Percentiles rank a stretch among this genome's conserved stretches.
These are phyloP conservation scores for Dichotomopilus funicola DNA, from an alignment of 2,329 filamentous ascomycete genomes.

Conservation along the genomic window DNA sequence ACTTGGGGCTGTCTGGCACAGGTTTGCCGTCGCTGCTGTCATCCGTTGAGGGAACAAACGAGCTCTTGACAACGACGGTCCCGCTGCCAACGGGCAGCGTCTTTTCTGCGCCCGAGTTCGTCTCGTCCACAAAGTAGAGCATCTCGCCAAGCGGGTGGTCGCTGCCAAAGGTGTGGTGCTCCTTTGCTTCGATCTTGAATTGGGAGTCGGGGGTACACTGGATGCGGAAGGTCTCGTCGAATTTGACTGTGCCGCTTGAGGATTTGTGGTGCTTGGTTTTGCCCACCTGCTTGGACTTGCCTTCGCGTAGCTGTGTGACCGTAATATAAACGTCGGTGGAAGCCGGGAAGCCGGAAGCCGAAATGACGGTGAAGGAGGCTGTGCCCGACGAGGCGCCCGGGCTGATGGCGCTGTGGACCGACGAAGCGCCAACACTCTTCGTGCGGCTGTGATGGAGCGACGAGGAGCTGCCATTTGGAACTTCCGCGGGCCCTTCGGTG, in stretches of 20 bases:
- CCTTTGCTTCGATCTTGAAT: constrained; percentile 81
- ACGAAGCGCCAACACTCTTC: constrained; percentile 58
- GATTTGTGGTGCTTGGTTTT: constrained; percentile 91
- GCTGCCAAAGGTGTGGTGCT: constrained; percentile 76
- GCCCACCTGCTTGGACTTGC: constrained; percentile 72
- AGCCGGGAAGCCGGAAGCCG: constrained; percentile 69
- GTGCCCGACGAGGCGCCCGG: constrained; percentile 55
- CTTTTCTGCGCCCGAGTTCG: constrained; percentile 61
- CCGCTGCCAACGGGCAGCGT: constrained; percentile 67
- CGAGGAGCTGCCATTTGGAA: constrained; percentile 25
- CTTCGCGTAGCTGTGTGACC: constrained; percentile 55
- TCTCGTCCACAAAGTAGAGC: constrained; percentile 88
- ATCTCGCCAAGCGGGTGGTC: constrained; percentile 80
- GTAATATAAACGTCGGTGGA: constrained; percentile 72
- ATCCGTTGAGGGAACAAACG: constrained; percentile 52
- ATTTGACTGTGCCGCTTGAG: constrained; percentile 56
- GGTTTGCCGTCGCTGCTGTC: constrained; percentile 17
- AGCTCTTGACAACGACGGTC: constrained; percentile 65
- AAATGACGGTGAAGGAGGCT: constrained; percentile 73
- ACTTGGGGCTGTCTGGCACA: constrained; percentile 24
- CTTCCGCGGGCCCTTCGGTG: constrained; percentile 28
- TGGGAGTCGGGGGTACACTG: constrained; percentile 73
- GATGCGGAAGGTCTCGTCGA: constrained; percentile 73
- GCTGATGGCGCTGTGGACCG: constrained; percentile 57
- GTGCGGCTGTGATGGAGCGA: constrained; percentile 41